Base-by-base conservation (phyloP, 2,329 filamentous ascomycete species). In the Epichloe sylvatica region DNA sequence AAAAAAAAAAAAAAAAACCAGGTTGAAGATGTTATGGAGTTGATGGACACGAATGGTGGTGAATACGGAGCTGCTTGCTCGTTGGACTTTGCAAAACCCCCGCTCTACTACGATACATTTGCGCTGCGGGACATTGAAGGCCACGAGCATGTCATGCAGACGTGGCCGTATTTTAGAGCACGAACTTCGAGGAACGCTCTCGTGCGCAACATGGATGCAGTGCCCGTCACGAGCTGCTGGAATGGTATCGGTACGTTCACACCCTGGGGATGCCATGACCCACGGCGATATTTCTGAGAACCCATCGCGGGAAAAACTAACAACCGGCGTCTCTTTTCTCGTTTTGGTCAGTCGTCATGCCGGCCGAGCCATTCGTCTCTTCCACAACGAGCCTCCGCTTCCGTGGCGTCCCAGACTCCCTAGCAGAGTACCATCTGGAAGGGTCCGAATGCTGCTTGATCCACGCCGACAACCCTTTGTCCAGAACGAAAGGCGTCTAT, bases 401-500 rank as follows among this genome's bases (percentile, higher is more conserved):
- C 63, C 77, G 83, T 9, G 81, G 73, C 4, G 70, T 84, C 21
- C 60, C 76, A 0, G 82, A 86, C 58, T 74, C 72, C 4, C 74
- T 91, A 1, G 78, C 78, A 2, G 59, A 63, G 7, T 59, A 69
- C 25, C 83, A 86, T 59, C 70, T 89, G 25, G 86, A 90, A 63
- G 85, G 74, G n/a, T 84, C 80, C 13, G 85, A 90, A 64, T 89
- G 84, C 68, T 90, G 86, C 63, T 75, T 90, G 47, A 80, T 87
- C 49, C 84, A 87, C 60, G 77, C 78, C 2, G 84, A 87, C 58
- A 87, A 86, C 56, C 77, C 76, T 1, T 65, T 80, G 4, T 73
- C 72, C 5, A 59, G 59, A 50, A 62, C 63, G 5, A 55, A 64
- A 49, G 80, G 83, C 46, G 77, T 86, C 5, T 87, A 72, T 62